Evolutionary conservation across 805 yeast species (phyloP).

Genomic region (Citeromyces matritensis): DNA sequence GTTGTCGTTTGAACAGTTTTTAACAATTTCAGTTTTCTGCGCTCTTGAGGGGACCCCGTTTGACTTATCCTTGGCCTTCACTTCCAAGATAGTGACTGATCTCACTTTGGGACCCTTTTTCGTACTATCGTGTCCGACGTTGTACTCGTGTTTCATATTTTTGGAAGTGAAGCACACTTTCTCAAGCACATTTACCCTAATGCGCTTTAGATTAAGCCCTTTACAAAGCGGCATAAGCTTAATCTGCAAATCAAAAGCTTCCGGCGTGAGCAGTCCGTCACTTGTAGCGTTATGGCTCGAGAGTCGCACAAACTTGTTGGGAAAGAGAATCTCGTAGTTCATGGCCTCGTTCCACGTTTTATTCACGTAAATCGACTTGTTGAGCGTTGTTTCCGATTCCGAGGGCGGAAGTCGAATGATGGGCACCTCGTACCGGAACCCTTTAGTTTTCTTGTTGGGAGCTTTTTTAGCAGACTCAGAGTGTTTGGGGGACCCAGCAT

Average conservation of each 20-base stretch:
- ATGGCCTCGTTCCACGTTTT: constrained; percentile 61
- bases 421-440: constrained; percentile 23
- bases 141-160: constrained; percentile 34
- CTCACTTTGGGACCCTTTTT: constrained; percentile 24
- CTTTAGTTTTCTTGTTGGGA: constrained; percentile 1
- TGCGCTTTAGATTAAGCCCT: constrained; percentile 43
- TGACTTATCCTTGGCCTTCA: constrained; percentile 35
- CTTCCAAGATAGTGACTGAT: constrained; percentile 42
- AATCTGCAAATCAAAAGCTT: constrained; percentile 32
- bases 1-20: constrained; percentile 42
- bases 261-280: constrained; percentile 9
- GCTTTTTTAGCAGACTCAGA: background rate
- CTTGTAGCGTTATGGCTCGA: constrained; percentile 29
- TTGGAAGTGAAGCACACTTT: constrained; percentile 48
- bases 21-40: constrained; percentile 34
- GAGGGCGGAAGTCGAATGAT: constrained; percentile 41
- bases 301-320: constrained; percentile 51
- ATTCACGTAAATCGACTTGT: constrained; percentile 66
- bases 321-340: constrained; percentile 58
- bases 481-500: background rate
- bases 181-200: constrained; percentile 53
- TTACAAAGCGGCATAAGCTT: constrained; percentile 55
- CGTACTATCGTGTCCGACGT: constrained; percentile 23
- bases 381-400: constrained; percentile 38
- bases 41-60: constrained; percentile 22